These are phyloP conservation scores for Geopyxis carbonaria DNA, from an alignment of 495 filamentous ascomycete species.

Conservation along the genomic window DNA sequence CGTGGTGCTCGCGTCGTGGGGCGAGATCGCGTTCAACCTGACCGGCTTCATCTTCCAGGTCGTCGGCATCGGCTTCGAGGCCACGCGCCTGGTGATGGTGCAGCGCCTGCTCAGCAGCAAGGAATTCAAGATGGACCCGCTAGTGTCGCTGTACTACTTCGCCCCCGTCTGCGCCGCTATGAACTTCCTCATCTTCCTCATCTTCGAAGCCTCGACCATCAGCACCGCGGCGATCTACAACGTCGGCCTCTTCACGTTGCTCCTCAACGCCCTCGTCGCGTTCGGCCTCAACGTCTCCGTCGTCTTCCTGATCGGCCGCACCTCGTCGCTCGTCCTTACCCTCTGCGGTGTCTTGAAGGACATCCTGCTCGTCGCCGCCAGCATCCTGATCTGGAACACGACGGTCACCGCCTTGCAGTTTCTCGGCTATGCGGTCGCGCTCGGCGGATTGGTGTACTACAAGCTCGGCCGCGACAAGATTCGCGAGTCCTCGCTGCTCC, in stretches of 20 bases:
- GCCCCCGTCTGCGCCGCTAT: conserved; percentile 61
- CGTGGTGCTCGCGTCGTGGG: conserved; percentile 53
- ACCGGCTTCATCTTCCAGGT: conserved; percentile 53
- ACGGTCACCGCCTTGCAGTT: conserved; percentile 41
- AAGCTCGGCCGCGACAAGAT: conserved; percentile 42
- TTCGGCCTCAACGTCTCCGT: conserved; percentile 63
- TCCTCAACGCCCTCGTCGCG: conserved; percentile 53
- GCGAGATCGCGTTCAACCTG: conserved; percentile 57
- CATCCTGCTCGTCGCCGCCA: conserved; percentile 49
- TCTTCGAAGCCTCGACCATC: conserved; percentile 41
- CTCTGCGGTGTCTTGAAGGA: conserved; percentile 63
- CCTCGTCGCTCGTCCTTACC: conserved; percentile 58
- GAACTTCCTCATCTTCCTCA: conserved; percentile 50
- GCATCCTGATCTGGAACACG: conserved; percentile 50
- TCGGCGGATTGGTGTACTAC: conserved; percentile 48
- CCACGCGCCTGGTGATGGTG: conserved; percentile 60
- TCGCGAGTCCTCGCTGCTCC: too few relatives aligned
- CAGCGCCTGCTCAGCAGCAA: conserved; percentile 47
- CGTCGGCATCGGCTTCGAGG: conserved; percentile 55
- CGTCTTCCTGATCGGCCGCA: conserved; percentile 61
- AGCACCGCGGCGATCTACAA: conserved; percentile 34
- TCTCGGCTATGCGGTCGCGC: conserved; percentile 48
- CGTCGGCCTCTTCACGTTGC: conserved; percentile 40
- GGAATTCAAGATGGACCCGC: conserved; percentile 56
- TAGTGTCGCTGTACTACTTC: conserved; percentile 73